phyloP scores from a whole-genome alignment of 1,139 yeast genomes.

The Wickerhamomyces sp. region DNA sequence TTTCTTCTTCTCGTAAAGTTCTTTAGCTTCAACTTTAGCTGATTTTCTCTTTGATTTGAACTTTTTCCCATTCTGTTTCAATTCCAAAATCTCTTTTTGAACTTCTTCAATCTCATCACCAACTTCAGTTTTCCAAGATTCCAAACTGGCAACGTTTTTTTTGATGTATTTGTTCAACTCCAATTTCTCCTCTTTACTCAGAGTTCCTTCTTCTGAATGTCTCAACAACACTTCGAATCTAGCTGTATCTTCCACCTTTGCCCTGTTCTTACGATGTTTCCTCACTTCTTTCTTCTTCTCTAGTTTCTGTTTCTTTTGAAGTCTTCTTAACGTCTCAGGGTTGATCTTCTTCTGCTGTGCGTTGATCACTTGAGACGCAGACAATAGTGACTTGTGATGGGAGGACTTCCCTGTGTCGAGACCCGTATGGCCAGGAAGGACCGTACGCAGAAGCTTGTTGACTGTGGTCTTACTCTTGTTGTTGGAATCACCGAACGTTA shows the following conservation, averaged over 20 bases:
- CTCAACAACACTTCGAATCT: slow-evolving; percentile 44
- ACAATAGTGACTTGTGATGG: slow-evolving; percentile 9
- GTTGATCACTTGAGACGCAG: slow-evolving; percentile 35
- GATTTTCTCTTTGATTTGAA: slow-evolving; percentile 24
- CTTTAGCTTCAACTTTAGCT: slow-evolving; percentile 13
- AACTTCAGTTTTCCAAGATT: slow-evolving; percentile 42
- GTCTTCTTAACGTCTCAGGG: slow-evolving; percentile 29
- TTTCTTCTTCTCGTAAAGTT: slow-evolving; percentile 18
- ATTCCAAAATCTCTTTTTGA: slow-evolving; percentile 35
- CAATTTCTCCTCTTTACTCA: slow-evolving; percentile 41
- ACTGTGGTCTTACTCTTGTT: slow-evolving; percentile 26
- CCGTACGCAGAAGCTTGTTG: slow-evolving; percentile 35
- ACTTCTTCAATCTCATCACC: slow-evolving; percentile 42
- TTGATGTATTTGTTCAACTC: slow-evolving; percentile 45
- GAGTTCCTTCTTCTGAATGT: slow-evolving; percentile 33
- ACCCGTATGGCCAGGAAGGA: slow-evolving; percentile 34
- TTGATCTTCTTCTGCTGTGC: slow-evolving; percentile 27
- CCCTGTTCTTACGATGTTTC: slow-evolving; percentile 32
- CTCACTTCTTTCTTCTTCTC: slow-evolving; percentile 34
- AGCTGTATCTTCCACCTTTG: slow-evolving; percentile 43
- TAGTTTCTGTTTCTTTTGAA: slow-evolving; percentile 35
- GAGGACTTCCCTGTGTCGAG: slow-evolving; percentile 13
- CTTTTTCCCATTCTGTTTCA: slow-evolving; percentile 25
- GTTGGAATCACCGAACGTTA: slow-evolving; percentile 12
- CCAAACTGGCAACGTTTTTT: slow-evolving; percentile 42